phyloP scores from a whole-genome alignment of 2,329 filamentous ascomycete species.

The Boeremia exigua region DNA sequence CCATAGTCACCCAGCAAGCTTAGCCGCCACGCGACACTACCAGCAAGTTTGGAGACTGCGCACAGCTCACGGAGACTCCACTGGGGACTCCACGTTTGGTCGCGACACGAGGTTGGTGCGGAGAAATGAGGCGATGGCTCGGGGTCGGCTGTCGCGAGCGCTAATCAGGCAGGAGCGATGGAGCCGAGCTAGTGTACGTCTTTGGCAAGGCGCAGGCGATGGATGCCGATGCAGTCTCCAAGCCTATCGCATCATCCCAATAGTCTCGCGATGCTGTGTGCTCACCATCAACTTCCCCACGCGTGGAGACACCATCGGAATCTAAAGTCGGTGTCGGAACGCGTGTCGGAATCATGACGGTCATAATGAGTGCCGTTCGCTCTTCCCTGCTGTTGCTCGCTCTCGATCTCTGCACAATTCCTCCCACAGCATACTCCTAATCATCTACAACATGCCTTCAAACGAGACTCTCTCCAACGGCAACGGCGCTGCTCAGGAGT shows the following conservation, averaged over 20 bases:
- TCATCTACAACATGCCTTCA: conserved; percentile 34
- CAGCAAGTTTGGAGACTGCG: conserved; percentile 1
- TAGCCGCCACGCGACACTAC: conserved; percentile 13
- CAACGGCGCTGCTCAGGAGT: conserved; percentile 35
- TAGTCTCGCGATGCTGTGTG: conserved; percentile 4
- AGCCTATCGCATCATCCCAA: conserved; percentile 18
- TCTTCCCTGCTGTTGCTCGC: conserved; percentile 1
- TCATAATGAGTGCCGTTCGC: conserved; percentile 26
- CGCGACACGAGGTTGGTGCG: conserved; percentile 14
- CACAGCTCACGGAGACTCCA: conserved; percentile 18
- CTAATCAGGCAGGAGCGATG: conserved; percentile 5
- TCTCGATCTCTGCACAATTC: background rate
- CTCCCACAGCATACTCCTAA: background rate
- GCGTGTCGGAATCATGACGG: conserved; percentile 17
- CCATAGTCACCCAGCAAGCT: conserved; percentile 9
- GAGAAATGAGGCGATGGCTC: conserved; percentile 5
- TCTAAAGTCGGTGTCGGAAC: conserved; percentile 25
- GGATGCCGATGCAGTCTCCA: conserved; percentile 4
- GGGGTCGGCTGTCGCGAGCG: conserved; percentile 20
- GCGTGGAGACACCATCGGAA: conserved; percentile 24
- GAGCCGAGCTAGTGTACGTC: background rate
- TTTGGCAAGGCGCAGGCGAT: conserved; percentile 12
- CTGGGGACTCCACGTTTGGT: conserved; percentile 28
- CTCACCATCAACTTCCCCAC: conserved; percentile 12
- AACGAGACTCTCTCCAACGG: conserved; percentile 34